Percentiles rank a stretch among this genome's conserved stretches.
These are phyloP conservation scores for Zizania latifolia DNA, from an alignment of 176 grass and related monocot genomes.

Conservation along the genomic window DNA sequence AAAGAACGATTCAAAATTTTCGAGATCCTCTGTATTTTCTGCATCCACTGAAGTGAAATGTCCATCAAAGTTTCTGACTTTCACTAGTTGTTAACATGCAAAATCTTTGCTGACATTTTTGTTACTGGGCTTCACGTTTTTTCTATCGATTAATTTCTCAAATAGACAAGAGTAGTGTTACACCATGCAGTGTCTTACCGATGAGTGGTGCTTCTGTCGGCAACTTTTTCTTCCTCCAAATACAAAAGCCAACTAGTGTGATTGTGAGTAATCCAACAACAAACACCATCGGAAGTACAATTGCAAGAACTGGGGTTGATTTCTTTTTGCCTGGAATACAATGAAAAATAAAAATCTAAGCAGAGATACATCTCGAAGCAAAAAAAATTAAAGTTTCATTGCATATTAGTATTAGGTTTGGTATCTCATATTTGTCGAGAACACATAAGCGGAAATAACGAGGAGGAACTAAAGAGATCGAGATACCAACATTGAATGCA, in stretches of 20 bases:
- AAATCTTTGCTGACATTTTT: neutral
- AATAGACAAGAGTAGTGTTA: neutral
- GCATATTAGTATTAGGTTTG: neutral
- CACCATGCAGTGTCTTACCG: constrained; percentile 7
- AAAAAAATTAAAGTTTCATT: neutral
- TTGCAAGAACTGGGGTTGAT: constrained; percentile 14
- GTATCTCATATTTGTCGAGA: neutral
- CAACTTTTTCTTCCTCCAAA: constrained; percentile 29
- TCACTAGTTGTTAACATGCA: neutral
- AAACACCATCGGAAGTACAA: constrained; percentile 17
- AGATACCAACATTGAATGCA: neutral
- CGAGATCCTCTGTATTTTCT: constrained; percentile 24
- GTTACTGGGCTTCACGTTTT: neutral
- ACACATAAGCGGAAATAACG: neutral
- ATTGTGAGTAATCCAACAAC: neutral
- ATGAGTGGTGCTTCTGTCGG: constrained; percentile 6
- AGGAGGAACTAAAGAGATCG: neutral
- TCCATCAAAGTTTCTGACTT: neutral
- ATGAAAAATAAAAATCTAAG: neutral
- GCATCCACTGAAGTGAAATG: neutral
- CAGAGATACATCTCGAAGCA: neutral
- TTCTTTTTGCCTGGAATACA: constrained; percentile 4
- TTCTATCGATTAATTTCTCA: neutral
- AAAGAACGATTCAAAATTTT: constrained; percentile 38
- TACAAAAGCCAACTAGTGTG: neutral